phyloP scores from a whole-genome alignment of 768 basidiomycete species.

The Hygrocybe punicea region DNA sequence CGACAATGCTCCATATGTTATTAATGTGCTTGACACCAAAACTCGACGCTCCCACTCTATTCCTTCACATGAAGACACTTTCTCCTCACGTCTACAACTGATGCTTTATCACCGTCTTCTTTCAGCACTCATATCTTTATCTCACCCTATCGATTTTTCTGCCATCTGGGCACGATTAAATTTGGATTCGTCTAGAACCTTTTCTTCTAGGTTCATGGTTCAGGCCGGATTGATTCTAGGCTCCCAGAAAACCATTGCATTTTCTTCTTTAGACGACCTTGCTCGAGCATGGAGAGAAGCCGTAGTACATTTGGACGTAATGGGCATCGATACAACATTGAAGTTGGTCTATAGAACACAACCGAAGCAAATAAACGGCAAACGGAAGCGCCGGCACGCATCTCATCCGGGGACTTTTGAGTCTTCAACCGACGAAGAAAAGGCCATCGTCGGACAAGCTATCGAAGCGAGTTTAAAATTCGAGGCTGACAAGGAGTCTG shows the following conservation, averaged over 20 bases:
- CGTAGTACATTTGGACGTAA: slow-evolving; percentile 27
- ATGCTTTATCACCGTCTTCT: slow-evolving; percentile 76
- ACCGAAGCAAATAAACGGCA: slow-evolving; percentile 20
- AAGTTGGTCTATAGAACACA: slow-evolving; percentile 50
- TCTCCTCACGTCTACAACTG: slow-evolving; percentile 63
- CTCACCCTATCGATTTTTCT: slow-evolving; percentile 50
- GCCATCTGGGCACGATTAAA: slow-evolving; percentile 49
- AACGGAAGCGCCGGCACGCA: slow-evolving; percentile 17
- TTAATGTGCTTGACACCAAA: slow-evolving; percentile 66
- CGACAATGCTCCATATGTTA: slow-evolving; percentile 21
- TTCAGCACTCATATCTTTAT: slow-evolving; percentile 43
- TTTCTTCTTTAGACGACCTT: slow-evolving; percentile 40
- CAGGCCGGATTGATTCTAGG: slow-evolving; percentile 36
- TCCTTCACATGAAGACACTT: slow-evolving; percentile 56
- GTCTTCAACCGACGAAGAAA: slow-evolving; percentile 33
- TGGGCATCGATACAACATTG: slow-evolving; percentile 39
- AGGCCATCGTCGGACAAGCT: slow-evolving; percentile 45
- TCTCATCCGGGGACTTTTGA: neutral
- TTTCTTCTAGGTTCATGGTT: slow-evolving; percentile 51
- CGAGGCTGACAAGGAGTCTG: slow-evolving; percentile 7
- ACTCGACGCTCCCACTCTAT: slow-evolving; percentile 51
- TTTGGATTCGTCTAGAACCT: slow-evolving; percentile 40
- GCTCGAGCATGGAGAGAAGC: slow-evolving; percentile 29
- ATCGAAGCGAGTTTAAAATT: slow-evolving; percentile 46
- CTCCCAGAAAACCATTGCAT: slow-evolving; percentile 15